phyloP scores from a whole-genome alignment of 1,139 yeast genomes.

The Eremothecium cymbalariae region DNA sequence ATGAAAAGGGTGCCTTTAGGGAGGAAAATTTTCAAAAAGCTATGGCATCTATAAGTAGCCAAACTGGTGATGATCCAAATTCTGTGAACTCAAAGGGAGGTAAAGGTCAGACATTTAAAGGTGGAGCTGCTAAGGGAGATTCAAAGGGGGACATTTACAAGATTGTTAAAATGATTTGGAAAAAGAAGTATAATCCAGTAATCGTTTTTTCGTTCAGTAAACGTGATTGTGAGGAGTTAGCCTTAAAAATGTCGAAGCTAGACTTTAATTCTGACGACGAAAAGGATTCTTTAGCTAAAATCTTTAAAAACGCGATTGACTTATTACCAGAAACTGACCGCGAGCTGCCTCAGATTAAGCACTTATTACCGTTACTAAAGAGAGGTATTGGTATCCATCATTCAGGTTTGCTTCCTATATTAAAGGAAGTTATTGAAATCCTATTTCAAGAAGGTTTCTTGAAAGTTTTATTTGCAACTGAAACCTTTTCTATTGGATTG shows the following conservation, averaged over 20 bases:
- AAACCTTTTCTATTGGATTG: constrained; percentile 96
- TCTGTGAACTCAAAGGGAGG: constrained; percentile 54
- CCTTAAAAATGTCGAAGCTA: constrained; percentile 87
- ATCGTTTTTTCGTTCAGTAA: constrained; percentile 95
- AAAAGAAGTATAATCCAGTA: constrained; percentile 91
- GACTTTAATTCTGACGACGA: constrained; percentile 92
- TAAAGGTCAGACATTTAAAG: constrained; percentile 80
- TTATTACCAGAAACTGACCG: constrained; percentile 83
- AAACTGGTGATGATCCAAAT: constrained; percentile 75
- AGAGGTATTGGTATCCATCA: constrained; percentile 88
- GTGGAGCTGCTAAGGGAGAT: constrained; percentile 63
- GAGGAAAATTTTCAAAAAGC: constrained; percentile 98
- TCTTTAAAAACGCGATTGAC: constrained; percentile 81
- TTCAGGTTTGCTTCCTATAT: constrained; percentile 92
- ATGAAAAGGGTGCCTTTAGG: constrained; percentile 90
- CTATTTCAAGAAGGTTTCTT: constrained; percentile 78
- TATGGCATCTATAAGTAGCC: constrained; percentile 85
- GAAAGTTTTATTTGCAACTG: constrained; percentile 91
- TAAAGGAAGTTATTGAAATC: constrained; percentile 91
- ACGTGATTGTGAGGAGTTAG: constrained; percentile 91
- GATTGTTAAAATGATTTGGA: constrained; percentile 95
- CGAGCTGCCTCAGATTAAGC: constrained; percentile 88
- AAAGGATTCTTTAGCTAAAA: constrained; percentile 78
- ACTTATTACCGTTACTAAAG: constrained; percentile 74
- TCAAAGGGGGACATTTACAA: constrained; percentile 89